Base-by-base conservation (phyloP, 306 rosid genomes). In the Dalbergia cochinchinensis region DNA sequence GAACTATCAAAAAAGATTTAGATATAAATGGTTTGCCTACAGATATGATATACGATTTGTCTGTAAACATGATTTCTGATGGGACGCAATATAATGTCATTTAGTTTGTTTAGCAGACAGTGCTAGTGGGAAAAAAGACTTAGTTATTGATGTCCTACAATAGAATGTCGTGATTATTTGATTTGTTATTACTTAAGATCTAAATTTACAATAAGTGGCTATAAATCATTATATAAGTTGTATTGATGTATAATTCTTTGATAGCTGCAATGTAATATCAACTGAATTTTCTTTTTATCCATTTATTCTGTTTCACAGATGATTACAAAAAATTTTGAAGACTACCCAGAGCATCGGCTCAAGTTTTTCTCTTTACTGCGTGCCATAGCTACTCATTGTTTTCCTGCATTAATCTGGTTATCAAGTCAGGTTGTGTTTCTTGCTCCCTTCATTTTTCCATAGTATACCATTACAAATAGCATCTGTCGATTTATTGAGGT, bases 351-450 rank as follows among this genome's bases (percentile, higher is more conserved):
- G 89, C 98, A 96, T 85, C 91, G 99, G 47, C 97, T 96, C 42
- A 96, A 96, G 89, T 96, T 96, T 83, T 96, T 96, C 82, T 96
- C 99, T 9, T 83, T 96, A n/a, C 98, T 96, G 7, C 94, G 99
- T 59, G 98, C 99, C 65, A 96, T 96, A 47, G 98, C 97, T 10
- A 91, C 99, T 4, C 86, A 89, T 81, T 96, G 99, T 88, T 96
- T 96, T 83, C 93, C 96, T 50, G 99, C 99, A 11, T 83, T 96
- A 78, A 91, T 93, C 82, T 87, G 78, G 62, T 80, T 96, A 62
- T 96, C 99, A 53, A 90, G 93, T 86, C 94, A 91, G 98, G 99
- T 96, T 65, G 74, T 86, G 69, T 73, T 72, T 53, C 67, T 47
- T 82, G 41, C 44, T 9, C 54, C 48, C 69, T 33, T 37, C 41